Evolutionary conservation across 176 grass and related monocot genomes (phyloP).

Genomic region (maize (Zea mays)): Zm-B73-REFERENCE-NAM-5.0 NC_050100.1:87413501-87414000

Average conservation of each 20-base stretch:
- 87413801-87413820: slow-evolving; percentile 94
- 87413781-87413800: slow-evolving; percentile 84
- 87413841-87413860: slow-evolving; percentile 77
- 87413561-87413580: slow-evolving; percentile 93
- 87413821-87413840: slow-evolving; percentile 99
- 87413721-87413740: slow-evolving; percentile 99
- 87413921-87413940: slow-evolving; percentile 93
- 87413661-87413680: slow-evolving; percentile 52
- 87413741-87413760: slow-evolving; percentile 97
- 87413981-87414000: slow-evolving; percentile 97
- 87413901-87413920: slow-evolving; percentile 90
- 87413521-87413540: slow-evolving; percentile 99
- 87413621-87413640: too few relatives aligned
- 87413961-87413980: slow-evolving; percentile 99
- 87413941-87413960: slow-evolving; percentile 99
- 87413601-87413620: background rate
- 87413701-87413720: slow-evolving; percentile 86
- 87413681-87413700: slow-evolving; percentile 84
- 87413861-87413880: slow-evolving; percentile 83
- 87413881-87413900: slow-evolving; percentile 94
- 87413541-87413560: slow-evolving; percentile 89
- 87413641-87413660: too few relatives aligned
- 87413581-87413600: slow-evolving; percentile 41
- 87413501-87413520: slow-evolving; percentile 68
- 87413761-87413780: slow-evolving; percentile 99